Conservation (phyloP, 345 rosid species). For the Rubroshorea leprosula region DNA sequence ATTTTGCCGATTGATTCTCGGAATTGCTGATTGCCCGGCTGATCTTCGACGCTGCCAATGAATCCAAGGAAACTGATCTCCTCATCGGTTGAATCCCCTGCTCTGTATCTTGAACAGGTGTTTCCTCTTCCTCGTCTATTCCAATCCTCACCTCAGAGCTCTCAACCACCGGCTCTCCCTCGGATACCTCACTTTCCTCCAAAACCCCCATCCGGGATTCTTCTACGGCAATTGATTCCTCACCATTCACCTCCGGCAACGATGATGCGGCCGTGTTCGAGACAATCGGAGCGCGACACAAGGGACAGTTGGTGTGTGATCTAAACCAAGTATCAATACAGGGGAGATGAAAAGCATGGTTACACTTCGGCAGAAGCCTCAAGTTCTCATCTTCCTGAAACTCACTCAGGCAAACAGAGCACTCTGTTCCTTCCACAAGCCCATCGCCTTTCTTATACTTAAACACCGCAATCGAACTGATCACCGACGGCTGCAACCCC, state of each 20-base stretch:
- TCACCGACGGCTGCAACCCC: constrained; percentile 45
- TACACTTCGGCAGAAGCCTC: constrained; percentile 61
- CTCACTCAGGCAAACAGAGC: constrained; percentile 64
- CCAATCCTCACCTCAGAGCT: constrained; percentile 15
- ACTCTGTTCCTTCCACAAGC: constrained; percentile 56
- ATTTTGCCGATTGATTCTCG: constrained; percentile 14
- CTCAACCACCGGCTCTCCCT: constrained; percentile 6
- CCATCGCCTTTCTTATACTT: constrained; percentile 42
- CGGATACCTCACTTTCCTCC: constrained; percentile 26
- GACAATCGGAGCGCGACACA: constrained; percentile 54
- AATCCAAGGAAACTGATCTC: constrained; percentile 71
- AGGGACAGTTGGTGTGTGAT: constrained; percentile 55
- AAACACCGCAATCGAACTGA: constrained; percentile 40
- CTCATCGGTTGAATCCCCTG: constrained; percentile 34
- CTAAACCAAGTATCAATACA: constrained; percentile 74
- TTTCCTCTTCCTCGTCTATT: constrained; percentile 17
- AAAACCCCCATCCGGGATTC: constrained; percentile 19
- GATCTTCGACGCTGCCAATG: constrained; percentile 42
- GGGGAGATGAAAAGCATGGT: constrained; percentile 59
- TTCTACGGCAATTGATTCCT: constrained; percentile 2
- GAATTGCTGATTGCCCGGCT: constrained; percentile 21
- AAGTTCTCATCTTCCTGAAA: constrained; percentile 47
- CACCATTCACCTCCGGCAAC: constrained; percentile 4
- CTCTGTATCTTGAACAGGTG: background rate
- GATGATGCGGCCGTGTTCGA: background rate